phyloP scores from a whole-genome alignment of 2,329 filamentous ascomycete species.

The Ophiocordyceps camponoti-leonardi region DNA sequence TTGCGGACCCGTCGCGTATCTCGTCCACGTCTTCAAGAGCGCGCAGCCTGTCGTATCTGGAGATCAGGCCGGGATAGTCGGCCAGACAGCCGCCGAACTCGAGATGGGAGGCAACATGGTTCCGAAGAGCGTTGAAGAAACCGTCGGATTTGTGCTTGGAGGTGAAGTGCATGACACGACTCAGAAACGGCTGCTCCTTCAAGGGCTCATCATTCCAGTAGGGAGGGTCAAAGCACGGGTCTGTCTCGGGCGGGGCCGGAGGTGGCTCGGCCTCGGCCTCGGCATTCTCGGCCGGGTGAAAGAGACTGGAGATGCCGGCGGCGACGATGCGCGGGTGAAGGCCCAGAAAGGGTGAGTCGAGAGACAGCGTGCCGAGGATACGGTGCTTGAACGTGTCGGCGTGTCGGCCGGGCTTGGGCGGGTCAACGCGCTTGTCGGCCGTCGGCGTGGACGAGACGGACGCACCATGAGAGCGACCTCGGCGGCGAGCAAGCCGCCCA shows the following conservation, averaged over 20 bases:
- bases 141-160: constrained; percentile 62
- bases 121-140: constrained; percentile 50
- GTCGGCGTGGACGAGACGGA: neutral
- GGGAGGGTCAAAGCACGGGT: constrained; percentile 58
- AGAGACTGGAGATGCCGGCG: constrained; percentile 67
- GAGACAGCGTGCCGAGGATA: constrained; percentile 63
- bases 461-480: constrained; percentile 54
- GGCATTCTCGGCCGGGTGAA: constrained; percentile 25
- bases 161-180: constrained; percentile 56
- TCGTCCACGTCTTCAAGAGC: constrained; percentile 56
- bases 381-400: constrained; percentile 45
- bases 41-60: constrained; percentile 52
- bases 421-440: neutral
- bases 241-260: constrained; percentile 10
- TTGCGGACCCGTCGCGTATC: constrained; percentile 19
- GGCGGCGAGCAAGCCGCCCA: constrained; percentile 70
- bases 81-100: constrained; percentile 72
- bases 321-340: constrained; percentile 77
- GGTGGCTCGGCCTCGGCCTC: constrained; percentile 1
- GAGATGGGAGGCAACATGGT: constrained; percentile 62
- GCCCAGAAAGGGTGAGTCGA: constrained; percentile 76
- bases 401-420: constrained; percentile 12
- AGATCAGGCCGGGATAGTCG: constrained; percentile 53
- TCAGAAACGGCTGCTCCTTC: constrained; percentile 51
- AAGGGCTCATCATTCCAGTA: constrained; percentile 61